Conservation (phyloP, 371 early-diverging fungal genomes). For the Mortierella sp. region DNA sequence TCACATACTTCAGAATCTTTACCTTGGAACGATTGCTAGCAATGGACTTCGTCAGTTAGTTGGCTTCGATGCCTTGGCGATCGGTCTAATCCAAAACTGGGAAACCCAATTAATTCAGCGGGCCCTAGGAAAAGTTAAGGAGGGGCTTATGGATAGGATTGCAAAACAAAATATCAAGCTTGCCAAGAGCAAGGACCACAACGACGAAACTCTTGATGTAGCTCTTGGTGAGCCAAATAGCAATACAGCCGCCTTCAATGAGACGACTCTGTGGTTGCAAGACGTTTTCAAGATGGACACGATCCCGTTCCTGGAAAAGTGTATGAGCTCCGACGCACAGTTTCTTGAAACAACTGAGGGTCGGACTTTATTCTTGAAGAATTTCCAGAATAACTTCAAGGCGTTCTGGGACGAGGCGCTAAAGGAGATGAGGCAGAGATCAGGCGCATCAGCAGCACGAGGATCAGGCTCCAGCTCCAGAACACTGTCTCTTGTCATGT, state of each 20-base stretch:
- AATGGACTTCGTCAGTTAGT: constrained; percentile 36
- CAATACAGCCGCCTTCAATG: constrained; percentile 44
- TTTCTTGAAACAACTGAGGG: constrained; percentile 47
- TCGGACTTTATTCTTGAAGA: constrained; percentile 35
- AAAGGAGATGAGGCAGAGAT: constrained; percentile 42
- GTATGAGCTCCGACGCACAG: constrained; percentile 56
- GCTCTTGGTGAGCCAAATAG: neutral
- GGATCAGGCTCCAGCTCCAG: constrained; percentile 14
- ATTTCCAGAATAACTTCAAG: constrained; percentile 53
- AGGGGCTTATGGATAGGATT: constrained; percentile 25
- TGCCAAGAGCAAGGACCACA: neutral
- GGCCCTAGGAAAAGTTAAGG: constrained; percentile 23
- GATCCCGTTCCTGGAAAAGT: constrained; percentile 57
- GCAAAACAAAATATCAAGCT: constrained; percentile 17
- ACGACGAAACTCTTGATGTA: constrained; percentile 4
- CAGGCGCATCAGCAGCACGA: neutral
- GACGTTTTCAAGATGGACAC: constrained; percentile 53
- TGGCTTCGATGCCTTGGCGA: constrained; percentile 40
- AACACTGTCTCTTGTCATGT: constrained; percentile 55
- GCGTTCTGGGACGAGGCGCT: constrained; percentile 57
- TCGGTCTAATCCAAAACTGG: constrained; percentile 47
- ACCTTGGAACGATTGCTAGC: constrained; percentile 29
- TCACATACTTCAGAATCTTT: constrained; percentile 41
- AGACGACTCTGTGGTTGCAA: constrained; percentile 61
- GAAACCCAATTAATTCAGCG: constrained; percentile 35